phyloP scores from a whole-genome alignment of 164 flowering plant genomes.

The Magnolia officinalis region DNA sequence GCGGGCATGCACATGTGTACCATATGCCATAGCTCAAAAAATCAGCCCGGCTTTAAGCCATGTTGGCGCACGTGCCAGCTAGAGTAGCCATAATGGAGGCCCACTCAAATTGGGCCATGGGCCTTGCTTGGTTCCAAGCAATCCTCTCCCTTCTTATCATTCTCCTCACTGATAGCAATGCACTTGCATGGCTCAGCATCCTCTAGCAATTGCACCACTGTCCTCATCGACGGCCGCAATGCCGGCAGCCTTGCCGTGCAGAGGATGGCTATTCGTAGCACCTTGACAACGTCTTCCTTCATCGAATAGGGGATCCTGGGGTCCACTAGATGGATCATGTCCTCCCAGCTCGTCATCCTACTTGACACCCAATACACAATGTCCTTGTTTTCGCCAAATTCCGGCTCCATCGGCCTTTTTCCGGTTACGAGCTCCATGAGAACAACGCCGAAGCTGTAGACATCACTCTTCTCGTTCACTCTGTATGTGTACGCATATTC shows the following conservation, averaged over 20 bases:
- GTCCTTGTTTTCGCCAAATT: slow-evolving; percentile 62
- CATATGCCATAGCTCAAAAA: too few species aligned
- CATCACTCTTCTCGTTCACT: slow-evolving; percentile 65
- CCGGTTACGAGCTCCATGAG: slow-evolving; percentile 74
- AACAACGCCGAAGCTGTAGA: slow-evolving; percentile 79
- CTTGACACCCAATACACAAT: slow-evolving; percentile 53
- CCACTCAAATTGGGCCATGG: not conserved
- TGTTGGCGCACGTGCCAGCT: too few species aligned
- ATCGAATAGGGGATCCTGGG: slow-evolving; percentile 29
- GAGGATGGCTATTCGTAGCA: slow-evolving; percentile 45
- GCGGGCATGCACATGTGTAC: too few species aligned
- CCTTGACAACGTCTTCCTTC: slow-evolving; percentile 51
- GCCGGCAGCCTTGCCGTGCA: slow-evolving; percentile 62
- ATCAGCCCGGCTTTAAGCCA: too few species aligned
- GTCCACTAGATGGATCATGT: slow-evolving; percentile 36
- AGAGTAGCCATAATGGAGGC: too few species aligned
- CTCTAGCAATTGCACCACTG: slow-evolving; percentile 71
- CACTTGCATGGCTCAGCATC: slow-evolving; percentile 36
- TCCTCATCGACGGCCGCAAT: slow-evolving; percentile 72
- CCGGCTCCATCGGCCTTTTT: slow-evolving; percentile 54
- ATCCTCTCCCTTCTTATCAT: not conserved
- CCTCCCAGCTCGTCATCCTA: slow-evolving; percentile 34
- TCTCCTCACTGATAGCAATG: not conserved
- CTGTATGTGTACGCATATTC: slow-evolving; percentile 66
- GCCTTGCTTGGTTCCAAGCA: not conserved